phyloP scores from a whole-genome alignment of 1,284 basidiomycete genomes.

The Kwoniella shivajii region DNA sequence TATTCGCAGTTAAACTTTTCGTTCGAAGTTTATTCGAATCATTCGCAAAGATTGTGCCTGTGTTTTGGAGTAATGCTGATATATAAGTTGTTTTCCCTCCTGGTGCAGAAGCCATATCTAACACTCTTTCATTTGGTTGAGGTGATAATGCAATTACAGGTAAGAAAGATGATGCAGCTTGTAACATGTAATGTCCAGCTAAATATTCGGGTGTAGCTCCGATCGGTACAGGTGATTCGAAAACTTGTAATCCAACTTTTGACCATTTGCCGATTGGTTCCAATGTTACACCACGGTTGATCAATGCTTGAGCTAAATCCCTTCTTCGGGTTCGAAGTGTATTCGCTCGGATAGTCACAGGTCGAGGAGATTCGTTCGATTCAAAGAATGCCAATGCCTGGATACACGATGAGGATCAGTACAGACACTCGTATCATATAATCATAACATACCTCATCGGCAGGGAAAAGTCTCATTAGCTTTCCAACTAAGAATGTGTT shows the following conservation, averaged over 20 bases:
- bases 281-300: constrained; percentile 94
- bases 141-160: constrained; percentile 95
- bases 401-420: not conserved
- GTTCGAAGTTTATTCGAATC: constrained; percentile 93
- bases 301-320: constrained; percentile 90
- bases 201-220: constrained; percentile 98
- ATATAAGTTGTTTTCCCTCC: constrained; percentile 98
- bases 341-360: constrained; percentile 97
- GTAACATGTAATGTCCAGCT: constrained; percentile 99
- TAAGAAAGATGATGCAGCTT: constrained; percentile 98
- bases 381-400: constrained; percentile 98
- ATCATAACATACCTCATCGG: constrained; percentile 72
- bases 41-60: constrained; percentile 97
- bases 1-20: constrained; percentile 94
- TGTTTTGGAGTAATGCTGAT: constrained; percentile 94
- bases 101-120: constrained; percentile 99
- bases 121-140: constrained; percentile 87
- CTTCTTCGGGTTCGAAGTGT: constrained; percentile 90
- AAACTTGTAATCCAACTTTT: constrained; percentile 96
- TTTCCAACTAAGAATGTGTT: constrained; percentile 95
- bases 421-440: not conserved
- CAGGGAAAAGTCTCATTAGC: constrained; percentile 89
- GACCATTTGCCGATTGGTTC: constrained; percentile 99
- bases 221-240: constrained; percentile 93
- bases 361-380: constrained; percentile 92